Evolutionary conservation across 2,329 filamentous ascomycete genomes (phyloP).

Genomic region (Helminthosporium solani): DNA sequence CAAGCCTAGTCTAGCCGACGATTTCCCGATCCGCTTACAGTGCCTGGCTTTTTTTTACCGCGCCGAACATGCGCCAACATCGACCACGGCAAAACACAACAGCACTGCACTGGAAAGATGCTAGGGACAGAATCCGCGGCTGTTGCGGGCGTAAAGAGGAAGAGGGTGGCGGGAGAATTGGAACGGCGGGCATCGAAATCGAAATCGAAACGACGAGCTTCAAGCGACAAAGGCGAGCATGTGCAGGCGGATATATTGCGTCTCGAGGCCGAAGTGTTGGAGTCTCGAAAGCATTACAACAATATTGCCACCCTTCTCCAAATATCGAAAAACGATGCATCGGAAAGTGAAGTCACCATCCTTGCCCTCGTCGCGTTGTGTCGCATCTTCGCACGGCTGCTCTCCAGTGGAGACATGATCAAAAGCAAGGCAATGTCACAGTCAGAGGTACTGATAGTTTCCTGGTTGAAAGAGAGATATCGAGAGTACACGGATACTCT

Average conservation of each 20-base stretch:
- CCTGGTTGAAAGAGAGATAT: constrained; percentile 77
- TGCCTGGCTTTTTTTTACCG: constrained; percentile 26
- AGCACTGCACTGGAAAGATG: constrained; percentile 36
- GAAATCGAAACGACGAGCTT: constrained; percentile 35
- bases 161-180: constrained; percentile 37
- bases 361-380: constrained; percentile 79
- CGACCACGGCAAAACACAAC: neutral
- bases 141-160: constrained; percentile 45
- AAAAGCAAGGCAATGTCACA: constrained; percentile 66
- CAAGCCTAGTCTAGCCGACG: constrained; percentile 29
- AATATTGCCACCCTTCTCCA: constrained; percentile 75
- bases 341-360: constrained; percentile 58
- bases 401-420: constrained; percentile 70
- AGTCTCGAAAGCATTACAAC: constrained; percentile 89
- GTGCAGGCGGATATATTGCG: constrained; percentile 66
- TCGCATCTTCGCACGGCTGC: constrained; percentile 78
- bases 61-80: no score
- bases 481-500: constrained; percentile 68
- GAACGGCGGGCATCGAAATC: constrained; percentile 44
- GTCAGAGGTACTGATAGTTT: constrained; percentile 71
- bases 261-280: constrained; percentile 77
- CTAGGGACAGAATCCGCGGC: constrained; percentile 26
- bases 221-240: constrained; percentile 43
- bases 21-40: constrained; percentile 19
- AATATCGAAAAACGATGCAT: constrained; percentile 51